phyloP scores from a whole-genome alignment of 176 grass and related monocot genomes.

The Ampelocalamus luodianensis region DNA sequence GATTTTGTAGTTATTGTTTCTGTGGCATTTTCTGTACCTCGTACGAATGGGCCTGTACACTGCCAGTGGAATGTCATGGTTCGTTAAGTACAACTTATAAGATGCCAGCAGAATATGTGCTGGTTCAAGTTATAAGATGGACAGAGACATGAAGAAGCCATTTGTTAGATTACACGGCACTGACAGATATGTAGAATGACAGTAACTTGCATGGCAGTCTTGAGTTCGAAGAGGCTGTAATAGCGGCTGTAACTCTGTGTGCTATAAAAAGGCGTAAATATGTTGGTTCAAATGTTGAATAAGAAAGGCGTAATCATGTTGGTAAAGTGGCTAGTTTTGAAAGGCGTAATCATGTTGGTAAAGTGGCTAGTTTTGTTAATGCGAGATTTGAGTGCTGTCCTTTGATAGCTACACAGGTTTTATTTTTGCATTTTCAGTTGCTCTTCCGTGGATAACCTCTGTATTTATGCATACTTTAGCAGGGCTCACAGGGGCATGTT shows the following conservation, averaged over 20 bases:
- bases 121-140: conserved; percentile 9
- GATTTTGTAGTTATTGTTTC: conserved; percentile 2
- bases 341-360: too few species aligned
- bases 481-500: neutral
- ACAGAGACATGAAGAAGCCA: neutral
- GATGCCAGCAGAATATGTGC: neutral
- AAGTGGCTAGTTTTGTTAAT: conserved; percentile 1
- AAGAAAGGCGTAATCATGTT: neutral
- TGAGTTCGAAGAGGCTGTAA: neutral
- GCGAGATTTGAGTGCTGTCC: neutral
- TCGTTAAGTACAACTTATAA: too few species aligned
- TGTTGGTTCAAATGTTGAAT: neutral
- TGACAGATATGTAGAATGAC: neutral
- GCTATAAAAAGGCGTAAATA: neutral
- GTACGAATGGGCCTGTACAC: conserved; percentile 26
- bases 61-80: neutral
- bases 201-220: neutral
- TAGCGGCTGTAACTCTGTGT: neutral
- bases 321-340: neutral
- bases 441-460: neutral
- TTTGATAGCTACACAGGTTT: neutral
- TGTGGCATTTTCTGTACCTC: conserved; percentile 5
- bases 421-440: neutral
- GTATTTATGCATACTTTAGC: neutral
- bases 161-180: neutral